Evolutionary conservation across 345 rosid species (phyloP), one percentile per base, ranked within the genome.

Genomic region (Lumnitzera littorea): DNA sequence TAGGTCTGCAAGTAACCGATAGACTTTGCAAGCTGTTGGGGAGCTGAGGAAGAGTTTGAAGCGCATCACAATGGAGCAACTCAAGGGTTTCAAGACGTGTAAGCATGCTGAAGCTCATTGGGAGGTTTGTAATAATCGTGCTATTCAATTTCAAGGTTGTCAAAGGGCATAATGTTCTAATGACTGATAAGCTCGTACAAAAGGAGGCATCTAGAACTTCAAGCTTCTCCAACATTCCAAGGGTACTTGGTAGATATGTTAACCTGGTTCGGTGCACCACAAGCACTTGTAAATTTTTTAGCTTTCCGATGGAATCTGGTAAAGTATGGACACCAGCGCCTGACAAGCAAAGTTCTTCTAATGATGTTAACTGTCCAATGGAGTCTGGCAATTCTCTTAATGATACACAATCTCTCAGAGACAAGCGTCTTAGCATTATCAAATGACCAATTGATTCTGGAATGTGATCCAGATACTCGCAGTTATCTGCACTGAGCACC

Each of bases 201-300:
- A 0, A 8, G 0, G 55, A 61, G 8, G 53, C 53, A 29, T 61
- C 50, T 49, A 50, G 29, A 29, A 13, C 48, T 17, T 61, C 16
- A 12, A 61, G 64, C 25, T 61, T 61, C 27, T 61, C 48, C 48
- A 61, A 1, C 12, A 24, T 29, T 7, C 53, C 12, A 7, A 61
- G 17, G 31, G n/a, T 29, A 1, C 15, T 2, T 1, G 63, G 63
- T 8, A 60, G 36, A 31, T 25, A 15, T 11, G 1, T 0, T 11
- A 60, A 15, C 15, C 1, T 11, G 41, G 52, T 61, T 5, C 12
- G 0, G 0, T 4, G 4, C 10, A 61, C 36, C 6, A 13, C 12
- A 7, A 61, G 64, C 56, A 61, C 64, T 31, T 31, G 29, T 48
- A 50, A 0, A 31, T 53, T 53, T 4, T 3, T 2, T 17, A 53